These are phyloP conservation scores for Schwanniomyces sp. DNA, from an alignment of 805 yeast species.

Conservation along the genomic window DNA sequence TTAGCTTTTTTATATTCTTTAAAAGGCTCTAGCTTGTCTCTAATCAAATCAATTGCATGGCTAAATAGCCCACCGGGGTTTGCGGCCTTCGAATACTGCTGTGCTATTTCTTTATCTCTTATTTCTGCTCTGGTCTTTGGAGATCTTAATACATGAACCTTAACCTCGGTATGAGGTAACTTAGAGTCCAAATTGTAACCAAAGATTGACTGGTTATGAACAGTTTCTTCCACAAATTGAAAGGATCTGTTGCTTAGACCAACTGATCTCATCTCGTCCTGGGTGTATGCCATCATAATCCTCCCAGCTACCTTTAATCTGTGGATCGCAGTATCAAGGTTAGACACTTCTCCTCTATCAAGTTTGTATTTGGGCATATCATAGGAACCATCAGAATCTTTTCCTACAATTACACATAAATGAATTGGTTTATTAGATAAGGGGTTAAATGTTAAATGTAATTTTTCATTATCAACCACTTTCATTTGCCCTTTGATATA, in stretches of 20 bases:
- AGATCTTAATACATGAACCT: conserved; percentile 73
- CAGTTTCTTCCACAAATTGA: conserved; percentile 62
- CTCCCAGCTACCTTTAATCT: conserved; percentile 82
- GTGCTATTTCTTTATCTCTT: conserved; percentile 78
- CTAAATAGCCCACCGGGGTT: conserved; percentile 75
- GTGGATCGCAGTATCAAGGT: conserved; percentile 64
- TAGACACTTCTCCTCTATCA: conserved; percentile 58
- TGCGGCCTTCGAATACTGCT: conserved; percentile 74
- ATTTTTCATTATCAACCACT: conserved; percentile 20
- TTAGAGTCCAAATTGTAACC: conserved; percentile 49
- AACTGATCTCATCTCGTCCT: conserved; percentile 79
- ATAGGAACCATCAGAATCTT: conserved; percentile 67
- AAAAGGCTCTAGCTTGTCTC: conserved; percentile 26
- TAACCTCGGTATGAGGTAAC: conserved; percentile 57
- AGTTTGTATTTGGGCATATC: conserved; percentile 63
- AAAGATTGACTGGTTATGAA: conserved; percentile 24
- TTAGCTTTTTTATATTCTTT: conserved; percentile 46
- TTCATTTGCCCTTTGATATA: conserved; percentile 12
- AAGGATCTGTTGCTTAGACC: conserved; percentile 81
- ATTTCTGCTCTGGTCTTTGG: conserved; percentile 69
- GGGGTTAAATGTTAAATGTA: conserved; percentile 41
- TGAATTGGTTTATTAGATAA: conserved; percentile 77
- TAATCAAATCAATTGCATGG: conserved; percentile 75
- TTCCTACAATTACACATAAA: conserved; percentile 71
- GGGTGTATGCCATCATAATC: conserved; percentile 87